Base-by-base conservation (phyloP, 495 filamentous ascomycete genomes). In the Penicillium cinerascens region DNA sequence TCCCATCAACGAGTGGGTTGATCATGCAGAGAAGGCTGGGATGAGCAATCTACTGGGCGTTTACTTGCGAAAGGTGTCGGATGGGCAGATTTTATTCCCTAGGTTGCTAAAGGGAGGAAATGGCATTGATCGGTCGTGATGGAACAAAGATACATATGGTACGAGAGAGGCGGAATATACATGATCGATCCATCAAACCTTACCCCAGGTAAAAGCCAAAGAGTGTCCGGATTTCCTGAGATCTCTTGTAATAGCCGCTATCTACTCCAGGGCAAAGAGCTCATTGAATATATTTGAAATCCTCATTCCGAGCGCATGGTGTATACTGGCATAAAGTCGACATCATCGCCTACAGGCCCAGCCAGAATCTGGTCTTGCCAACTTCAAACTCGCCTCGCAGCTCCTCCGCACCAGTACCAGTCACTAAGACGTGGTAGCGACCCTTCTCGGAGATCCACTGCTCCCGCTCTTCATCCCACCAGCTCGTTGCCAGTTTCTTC, bases 371-470 rank as follows among this genome's bases (percentile, higher is more conserved):
- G 11, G 81, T 84, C 69, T 81, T 78, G 37, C 68, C 66, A 33
- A 85, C 74, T 29, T 60, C 66, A 60, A 85, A 85, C 2, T 52
- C 58, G 10, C 64, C 73, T 54, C 51, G 75, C 15, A 84, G 57
- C 18, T 67, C 60, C 4, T 64, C 75, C 1, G 64, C 62, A 0
- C 70, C 71, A 18, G 73, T 79, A 33, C 83, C 85, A 15, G 76
- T 81, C 48, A 92, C 78, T 49, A 85, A 54, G 10, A 88, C 82
- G 42, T 80, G 69, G 63, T 91, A 96, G 15, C 54, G 64, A 0
- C 89, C 90, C 70, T 88, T 82, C 68, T 93, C 91, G 0, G 84
- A 85, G 22, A 89, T 81, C 89, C 90, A 96, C 26, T 77, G 79
- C 26, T 74, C 69, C 11, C 84, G 67, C 27, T 80, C 74, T 54